Percentiles rank a stretch among this genome's conserved stretches.
Conservation (phyloP, 2,329 filamentous ascomycete genomes). For the Pleoardoris graminearum region DNA sequence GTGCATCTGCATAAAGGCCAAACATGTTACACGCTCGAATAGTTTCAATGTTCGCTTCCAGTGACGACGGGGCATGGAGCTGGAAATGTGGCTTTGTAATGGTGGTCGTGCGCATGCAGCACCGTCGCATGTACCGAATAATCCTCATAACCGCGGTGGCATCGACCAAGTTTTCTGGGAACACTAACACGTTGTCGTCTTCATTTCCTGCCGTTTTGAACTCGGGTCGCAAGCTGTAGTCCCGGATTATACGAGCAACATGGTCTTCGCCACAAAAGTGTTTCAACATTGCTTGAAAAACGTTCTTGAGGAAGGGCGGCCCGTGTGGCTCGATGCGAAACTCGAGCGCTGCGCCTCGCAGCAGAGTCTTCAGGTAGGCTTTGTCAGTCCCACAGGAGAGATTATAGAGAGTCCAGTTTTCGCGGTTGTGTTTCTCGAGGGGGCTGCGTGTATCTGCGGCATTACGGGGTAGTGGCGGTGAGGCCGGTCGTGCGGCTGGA, state of each 20-base stretch:
- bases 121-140: slow-evolving; percentile 1
- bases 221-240: neutral
- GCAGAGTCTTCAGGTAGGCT: neutral
- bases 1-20: neutral
- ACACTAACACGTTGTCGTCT: neutral
- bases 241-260: neutral
- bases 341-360: neutral
- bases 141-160: neutral
- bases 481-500: neutral
- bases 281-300: neutral
- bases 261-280: neutral
- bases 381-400: neutral
- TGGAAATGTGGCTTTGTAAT: slow-evolving; percentile 1
- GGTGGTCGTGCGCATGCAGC: slow-evolving; percentile 1
- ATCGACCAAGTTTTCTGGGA: neutral
- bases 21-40: slow-evolving; percentile 1
- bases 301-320: neutral
- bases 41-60: slow-evolving; percentile 1
- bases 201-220: neutral
- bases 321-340: neutral
- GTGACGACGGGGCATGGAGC: neutral
- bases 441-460: neutral
- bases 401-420: neutral
- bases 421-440: neutral
- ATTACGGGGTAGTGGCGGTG: neutral